Evolutionary conservation across 2,329 filamentous ascomycete genomes (phyloP), one percentile per base, ranked within the genome.

Genomic region (Talaromyces sp.): DNA sequence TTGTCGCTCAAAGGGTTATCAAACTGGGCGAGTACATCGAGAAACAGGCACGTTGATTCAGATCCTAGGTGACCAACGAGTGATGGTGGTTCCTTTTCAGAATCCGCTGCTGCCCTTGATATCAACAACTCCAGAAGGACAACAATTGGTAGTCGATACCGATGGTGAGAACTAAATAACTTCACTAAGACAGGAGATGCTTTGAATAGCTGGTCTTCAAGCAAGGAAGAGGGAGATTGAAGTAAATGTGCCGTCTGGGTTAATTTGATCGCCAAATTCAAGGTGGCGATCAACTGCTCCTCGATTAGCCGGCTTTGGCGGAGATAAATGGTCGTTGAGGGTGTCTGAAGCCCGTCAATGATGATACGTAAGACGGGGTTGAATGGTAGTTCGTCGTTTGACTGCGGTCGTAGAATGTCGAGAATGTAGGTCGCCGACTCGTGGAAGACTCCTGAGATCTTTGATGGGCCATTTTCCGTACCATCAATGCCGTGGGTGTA

Each of bases 41-140:
- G 80, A 71, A 99, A 96, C 44, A 90, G 88, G 68, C 91, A 92
- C 11, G 93, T 91, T 9, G 91, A 88, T 60, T 91, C 87, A 10
- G 91, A 84, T 1, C 92, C 92, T 7, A 99, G 81, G 71, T 96
- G 92, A 33, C 93, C 93, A 25, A 99, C 85, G n/a, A 99, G 82
- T 7, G 93, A 97, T n/a, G 92, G 91, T 0, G 93, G 92, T 67
- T 97, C 92, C n/a, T 82, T 82, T 32, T 83, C 78, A 17, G 82
- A 78, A 57, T 78, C 69, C 63, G 85, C 85, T 27, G 88, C 85
- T 27, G 89, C 88, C 65, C 84, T 88, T 51, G 87, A 81, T 30
- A 96, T 86, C 19, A 96, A 77, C 11, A 87, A 85, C 63, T 92
- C 87, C 8, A 96, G 79, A 2, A 97, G 78, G 28, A 83, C 81